Conservation (phyloP, 1,284 basidiomycete genomes). For the Exobasidium cylindrosporum region DNA sequence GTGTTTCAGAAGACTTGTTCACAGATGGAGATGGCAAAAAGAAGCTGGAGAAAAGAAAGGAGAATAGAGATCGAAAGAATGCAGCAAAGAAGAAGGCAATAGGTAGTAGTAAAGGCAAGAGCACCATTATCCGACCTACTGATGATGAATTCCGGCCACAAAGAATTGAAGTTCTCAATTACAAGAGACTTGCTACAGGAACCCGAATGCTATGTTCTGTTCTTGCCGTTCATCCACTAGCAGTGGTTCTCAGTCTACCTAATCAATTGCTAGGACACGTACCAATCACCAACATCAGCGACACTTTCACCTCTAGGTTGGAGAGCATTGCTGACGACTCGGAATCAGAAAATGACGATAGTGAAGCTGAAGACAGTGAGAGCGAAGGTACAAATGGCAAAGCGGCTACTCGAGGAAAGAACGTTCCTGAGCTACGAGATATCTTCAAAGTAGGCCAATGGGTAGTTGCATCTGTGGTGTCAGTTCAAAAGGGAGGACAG, state of each 20-base stretch:
- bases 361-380: constrained; percentile 26
- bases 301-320: constrained; percentile 70
- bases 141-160: constrained; percentile 43
- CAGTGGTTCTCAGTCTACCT: constrained; percentile 86
- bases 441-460: constrained; percentile 84
- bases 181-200: constrained; percentile 83
- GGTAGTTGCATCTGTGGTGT: constrained; percentile 73
- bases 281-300: constrained; percentile 90
- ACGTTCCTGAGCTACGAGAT: constrained; percentile 57
- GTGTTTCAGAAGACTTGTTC: constrained; percentile 65
- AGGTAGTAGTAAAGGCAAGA: constrained; percentile 15
- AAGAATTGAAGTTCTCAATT: constrained; percentile 87
- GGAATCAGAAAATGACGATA: constrained; percentile 60
- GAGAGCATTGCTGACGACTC: constrained; percentile 57
- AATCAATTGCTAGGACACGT: constrained; percentile 92
- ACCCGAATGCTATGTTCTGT: constrained; percentile 85
- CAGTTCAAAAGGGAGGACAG: constrained; percentile 62
- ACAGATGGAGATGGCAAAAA: constrained; percentile 27
- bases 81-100: constrained; percentile 44
- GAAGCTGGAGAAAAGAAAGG: constrained; percentile 55
- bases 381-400: constrained; percentile 16
- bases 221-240: constrained; percentile 80
- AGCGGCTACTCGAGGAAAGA: constrained; percentile 17
- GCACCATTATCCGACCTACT: background rate
- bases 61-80: constrained; percentile 24